Evolutionary conservation across 495 filamentous ascomycete species (phyloP), one percentile per base, ranked within the genome.

Genomic region (Acidomyces sp.): DNA sequence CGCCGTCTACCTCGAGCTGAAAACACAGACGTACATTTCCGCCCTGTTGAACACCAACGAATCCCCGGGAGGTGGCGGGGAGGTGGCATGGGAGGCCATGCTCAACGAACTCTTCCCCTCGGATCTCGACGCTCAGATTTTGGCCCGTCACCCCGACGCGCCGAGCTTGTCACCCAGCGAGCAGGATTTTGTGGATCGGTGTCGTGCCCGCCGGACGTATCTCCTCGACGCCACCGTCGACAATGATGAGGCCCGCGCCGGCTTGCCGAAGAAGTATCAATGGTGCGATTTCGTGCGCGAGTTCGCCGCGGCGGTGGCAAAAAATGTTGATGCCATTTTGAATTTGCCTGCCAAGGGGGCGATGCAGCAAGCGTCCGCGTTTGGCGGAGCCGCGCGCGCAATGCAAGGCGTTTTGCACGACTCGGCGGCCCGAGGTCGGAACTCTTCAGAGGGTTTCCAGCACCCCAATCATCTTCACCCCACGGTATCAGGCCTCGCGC

Each of bases 11-110:
- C 64, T 94, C 13, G 79, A 85, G 40, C 65, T 94, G 13, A 94
- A 93, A 56, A 93, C 86, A 1, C 83, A 92, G 44, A 75, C 78
- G 7, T 82, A 87, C 46, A 78, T 93, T 37, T 77, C 80, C 2
- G 74, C 81, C 2, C 68, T 84, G 51, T 65, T 70, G 29, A 52
- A 49, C 37, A 41, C 42, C 25, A 72, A 82, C 27, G 71, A 70
- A 15, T 67, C 72, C 2, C 72, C 70, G 33, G n/a, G n/a, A n/a
- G n/a, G n/a, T n/a, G n/a, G n/a, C n/a, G n/a, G n/a, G n/a, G n/a
- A n/a, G n/a, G n/a, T n/a, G n/a, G n/a, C n/a, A n/a, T n/a, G n/a
- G n/a, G 75, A 78, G 3, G 77, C 79, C 24, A 66, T 84, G 3
- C 54, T 93, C 7, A 77, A 80, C 23, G 70, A 80, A 38, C 57